These are phyloP conservation scores for Pachysolen tannophilus DNA, from an alignment of 805 yeast genomes.

Conservation along the genomic window DNA sequence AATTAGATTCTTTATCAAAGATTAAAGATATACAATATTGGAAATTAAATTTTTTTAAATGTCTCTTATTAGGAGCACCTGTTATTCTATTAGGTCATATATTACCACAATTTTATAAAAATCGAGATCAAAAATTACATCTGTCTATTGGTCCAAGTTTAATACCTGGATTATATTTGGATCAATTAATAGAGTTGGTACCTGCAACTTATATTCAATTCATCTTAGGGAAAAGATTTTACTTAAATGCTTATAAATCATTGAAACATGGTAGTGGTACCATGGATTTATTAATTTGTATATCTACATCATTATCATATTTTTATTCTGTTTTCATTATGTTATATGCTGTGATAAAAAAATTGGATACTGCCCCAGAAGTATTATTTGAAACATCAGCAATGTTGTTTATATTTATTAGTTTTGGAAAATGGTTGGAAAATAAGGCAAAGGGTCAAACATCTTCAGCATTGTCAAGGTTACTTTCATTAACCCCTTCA, in stretches of 20 bases:
- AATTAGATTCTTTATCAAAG: conserved; percentile 60
- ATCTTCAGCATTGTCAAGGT: conserved; percentile 75
- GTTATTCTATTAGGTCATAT: conserved; percentile 44
- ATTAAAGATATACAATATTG: conserved; percentile 68
- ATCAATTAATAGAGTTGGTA: conserved; percentile 51
- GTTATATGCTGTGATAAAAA: conserved; percentile 33
- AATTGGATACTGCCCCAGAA: conserved; percentile 46
- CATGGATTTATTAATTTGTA: conserved; percentile 86
- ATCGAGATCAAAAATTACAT: conserved; percentile 2
- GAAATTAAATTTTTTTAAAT: conserved; percentile 44
- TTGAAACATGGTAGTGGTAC: conserved; percentile 65
- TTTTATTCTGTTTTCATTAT: conserved; percentile 64
- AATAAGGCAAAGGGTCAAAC: conserved; percentile 92
- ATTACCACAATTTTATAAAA: conserved; percentile 27
- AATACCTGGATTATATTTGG: conserved; percentile 56
- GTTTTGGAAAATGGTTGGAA: conserved; percentile 88
- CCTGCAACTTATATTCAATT: conserved; percentile 57
- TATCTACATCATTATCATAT: conserved; percentile 77
- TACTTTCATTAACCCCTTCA: conserved; percentile 76
- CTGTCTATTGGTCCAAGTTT: conserved; percentile 25
- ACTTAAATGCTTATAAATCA: conserved; percentile 56
- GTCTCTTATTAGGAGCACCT: conserved; percentile 56
- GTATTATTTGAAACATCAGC: conserved; percentile 80
- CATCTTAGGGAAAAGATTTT: conserved; percentile 59
- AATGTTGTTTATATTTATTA: conserved; percentile 77